A percentile compares a stretch with the other conserved stretches of the same genome.
Evolutionary conservation across 441 rosid species (phyloP).

Genomic region (Populus tomentosa): DNA sequence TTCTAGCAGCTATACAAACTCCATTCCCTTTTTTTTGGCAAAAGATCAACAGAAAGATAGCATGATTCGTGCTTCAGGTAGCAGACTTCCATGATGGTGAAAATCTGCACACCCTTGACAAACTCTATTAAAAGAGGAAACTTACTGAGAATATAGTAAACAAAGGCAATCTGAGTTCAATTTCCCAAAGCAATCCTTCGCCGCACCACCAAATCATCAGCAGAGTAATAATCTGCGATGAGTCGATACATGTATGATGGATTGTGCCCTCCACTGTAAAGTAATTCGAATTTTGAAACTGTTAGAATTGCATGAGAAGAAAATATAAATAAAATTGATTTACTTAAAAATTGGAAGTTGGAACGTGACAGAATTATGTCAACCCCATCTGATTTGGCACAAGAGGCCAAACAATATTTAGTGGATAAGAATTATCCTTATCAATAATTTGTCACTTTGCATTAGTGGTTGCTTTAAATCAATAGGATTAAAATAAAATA

Average conservation of each 20-base stretch:
- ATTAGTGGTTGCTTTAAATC: background rate
- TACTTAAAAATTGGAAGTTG: background rate
- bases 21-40: background rate
- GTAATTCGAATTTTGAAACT: background rate
- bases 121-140: background rate
- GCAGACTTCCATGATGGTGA: background rate
- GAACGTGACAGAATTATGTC: background rate
- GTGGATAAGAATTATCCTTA: background rate
- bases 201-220: slow-evolving; percentile 84
- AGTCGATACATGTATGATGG: slow-evolving; percentile 96
- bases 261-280: slow-evolving; percentile 91
- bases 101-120: background rate
- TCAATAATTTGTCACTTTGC: background rate
- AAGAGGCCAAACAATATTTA: background rate
- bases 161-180: slow-evolving; percentile 16
- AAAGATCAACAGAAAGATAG: background rate
- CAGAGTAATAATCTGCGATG: slow-evolving; percentile 93
- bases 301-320: background rate
- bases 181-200: slow-evolving; percentile 37
- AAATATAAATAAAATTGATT: background rate
- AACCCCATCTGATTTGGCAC: background rate
- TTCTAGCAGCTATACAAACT: background rate
- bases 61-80: background rate
- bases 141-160: slow-evolving; percentile 11
- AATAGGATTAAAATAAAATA: background rate